phyloP scores from a whole-genome alignment of 345 rosid species.

The Turritis glabra region DNA sequence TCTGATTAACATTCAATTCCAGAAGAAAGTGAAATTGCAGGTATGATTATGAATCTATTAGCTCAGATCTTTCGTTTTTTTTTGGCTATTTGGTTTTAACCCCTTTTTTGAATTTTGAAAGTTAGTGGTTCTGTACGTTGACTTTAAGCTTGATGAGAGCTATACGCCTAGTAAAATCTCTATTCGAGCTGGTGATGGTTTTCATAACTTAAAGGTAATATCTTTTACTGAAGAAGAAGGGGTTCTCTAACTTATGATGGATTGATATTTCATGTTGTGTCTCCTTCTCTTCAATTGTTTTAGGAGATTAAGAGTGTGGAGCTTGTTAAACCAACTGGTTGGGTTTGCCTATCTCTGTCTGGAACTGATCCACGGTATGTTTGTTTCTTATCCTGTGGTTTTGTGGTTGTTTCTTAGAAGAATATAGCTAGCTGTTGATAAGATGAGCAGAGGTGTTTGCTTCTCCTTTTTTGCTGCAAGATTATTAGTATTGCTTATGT shows the following conservation, averaged over 20 bases:
- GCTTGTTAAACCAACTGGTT: conserved; percentile 84
- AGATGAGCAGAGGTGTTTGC: conserved; percentile 7
- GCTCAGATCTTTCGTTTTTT: background rate
- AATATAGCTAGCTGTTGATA: background rate
- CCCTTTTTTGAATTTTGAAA: conserved; percentile 35
- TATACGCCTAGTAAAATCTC: conserved; percentile 88
- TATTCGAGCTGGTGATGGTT: conserved; percentile 90
- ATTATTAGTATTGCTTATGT: too few relatives aligned
- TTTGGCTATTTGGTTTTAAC: background rate
- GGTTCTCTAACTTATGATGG: background rate
- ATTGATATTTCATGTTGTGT: conserved; percentile 1
- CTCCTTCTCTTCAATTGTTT: conserved; percentile 10
- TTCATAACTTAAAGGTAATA: conserved; percentile 84
- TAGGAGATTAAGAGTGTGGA: conserved; percentile 89
- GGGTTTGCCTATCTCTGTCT: conserved; percentile 76
- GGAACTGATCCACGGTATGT: conserved; percentile 85
- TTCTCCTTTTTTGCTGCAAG: too few relatives aligned
- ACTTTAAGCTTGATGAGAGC: conserved; percentile 96
- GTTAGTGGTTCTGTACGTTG: conserved; percentile 78
- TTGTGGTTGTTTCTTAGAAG: background rate
- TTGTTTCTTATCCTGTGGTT: background rate
- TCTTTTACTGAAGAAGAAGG: background rate
- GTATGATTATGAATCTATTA: conserved; percentile 33
- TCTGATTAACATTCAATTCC: conserved; percentile 89
- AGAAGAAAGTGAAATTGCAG: conserved; percentile 91